Percentiles rank a stretch among this genome's conserved stretches.
These are phyloP conservation scores for Larix sibirica DNA, from an alignment of 83 land plant species.

Conservation along the genomic window DNA sequence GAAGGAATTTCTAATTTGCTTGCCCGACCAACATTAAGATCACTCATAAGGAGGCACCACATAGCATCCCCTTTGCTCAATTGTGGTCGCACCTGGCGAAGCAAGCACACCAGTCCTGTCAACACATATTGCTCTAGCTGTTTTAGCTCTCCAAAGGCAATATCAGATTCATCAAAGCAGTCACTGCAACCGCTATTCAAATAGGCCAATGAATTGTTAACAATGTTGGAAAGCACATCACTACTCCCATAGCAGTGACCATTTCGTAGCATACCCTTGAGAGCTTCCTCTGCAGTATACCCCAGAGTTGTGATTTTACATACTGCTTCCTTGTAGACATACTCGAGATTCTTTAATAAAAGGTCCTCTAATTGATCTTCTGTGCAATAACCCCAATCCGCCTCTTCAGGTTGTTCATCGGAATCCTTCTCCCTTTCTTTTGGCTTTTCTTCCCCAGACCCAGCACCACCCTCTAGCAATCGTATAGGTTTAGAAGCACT, in stretches of 20 bases:
- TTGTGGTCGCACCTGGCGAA: constrained; percentile 9
- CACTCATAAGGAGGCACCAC: constrained; percentile 30
- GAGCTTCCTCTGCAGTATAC: constrained; percentile 49
- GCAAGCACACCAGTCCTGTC: constrained; percentile 12
- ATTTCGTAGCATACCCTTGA: constrained; percentile 48
- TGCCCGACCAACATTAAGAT: constrained; percentile 18
- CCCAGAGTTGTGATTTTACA: constrained; percentile 44
- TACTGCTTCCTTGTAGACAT: constrained; percentile 56
- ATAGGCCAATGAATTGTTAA: constrained; percentile 3
- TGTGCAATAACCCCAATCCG: constrained; percentile 64
- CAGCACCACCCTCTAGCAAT: background rate
- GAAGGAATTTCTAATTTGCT: constrained; percentile 6
- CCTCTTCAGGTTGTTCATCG: background rate
- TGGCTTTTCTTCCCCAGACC: constrained; percentile 1
- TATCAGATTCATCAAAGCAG: background rate
- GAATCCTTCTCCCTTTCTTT: background rate
- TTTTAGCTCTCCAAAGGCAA: constrained; percentile 20
- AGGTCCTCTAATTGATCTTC: constrained; percentile 80
- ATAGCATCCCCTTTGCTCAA: constrained; percentile 20
- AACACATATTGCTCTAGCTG: constrained; percentile 19
- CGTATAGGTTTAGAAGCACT: constrained; percentile 1
- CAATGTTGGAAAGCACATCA: constrained; percentile 21
- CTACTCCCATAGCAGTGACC: constrained; percentile 64
- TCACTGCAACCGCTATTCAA: background rate
- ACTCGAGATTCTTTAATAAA: constrained; percentile 53